Base-by-base conservation (phyloP, 208 protist species). In the Novymonas esmeraldas region DNA sequence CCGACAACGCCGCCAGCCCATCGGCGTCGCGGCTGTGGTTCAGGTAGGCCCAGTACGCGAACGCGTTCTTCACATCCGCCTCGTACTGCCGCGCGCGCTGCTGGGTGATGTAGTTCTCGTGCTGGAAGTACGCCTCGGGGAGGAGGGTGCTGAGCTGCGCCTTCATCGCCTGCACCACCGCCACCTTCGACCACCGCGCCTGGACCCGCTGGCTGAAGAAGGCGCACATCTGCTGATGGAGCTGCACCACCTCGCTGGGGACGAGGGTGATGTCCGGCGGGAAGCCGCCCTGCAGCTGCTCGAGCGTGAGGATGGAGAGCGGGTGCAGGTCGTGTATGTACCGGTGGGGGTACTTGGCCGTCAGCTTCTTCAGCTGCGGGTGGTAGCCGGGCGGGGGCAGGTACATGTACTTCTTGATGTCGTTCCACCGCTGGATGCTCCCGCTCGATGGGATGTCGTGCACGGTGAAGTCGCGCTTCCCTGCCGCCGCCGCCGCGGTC, bases 391-490 rank as follows among this genome's bases (percentile, higher is more conserved):
- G 75, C 31, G 82, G 82, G 54, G 90, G 85, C 45, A 93, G 78
- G 61, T 93, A 95, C 54, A 93, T 87, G 79, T 94, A 95, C 73
- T 95, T 95, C 63, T 91, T 87, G 42, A 97, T 92, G 67, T 97
- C 93, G 78, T 95, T 96, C 86, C 89, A 97, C 18, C 93, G 90
- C 67, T 96, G 85, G 52, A 95, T 94, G 62, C 84, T 75, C 50
- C 84, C 88, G 60, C 60, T 68, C 13, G 64, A 66, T 0, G 90
- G 89, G 46, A 97, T 84, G 42, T 90, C 64, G 67, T 94, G 81
- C 41, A 98, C 94, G 3, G 64, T 55, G 69, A 82, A 96, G 65
- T 92, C 85, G 42, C 89, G 85, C 52, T 72, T 67, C 6, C 13
- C n/a, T n/a, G n/a, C n/a, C n/a, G n/a, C n/a, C n/a, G n/a, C n/a